Percentiles rank a stretch among this genome's conserved stretches.
These are phyloP conservation scores for Mucor indicus DNA, from an alignment of 371 early-diverging fungal species.

Conservation along the genomic window DNA sequence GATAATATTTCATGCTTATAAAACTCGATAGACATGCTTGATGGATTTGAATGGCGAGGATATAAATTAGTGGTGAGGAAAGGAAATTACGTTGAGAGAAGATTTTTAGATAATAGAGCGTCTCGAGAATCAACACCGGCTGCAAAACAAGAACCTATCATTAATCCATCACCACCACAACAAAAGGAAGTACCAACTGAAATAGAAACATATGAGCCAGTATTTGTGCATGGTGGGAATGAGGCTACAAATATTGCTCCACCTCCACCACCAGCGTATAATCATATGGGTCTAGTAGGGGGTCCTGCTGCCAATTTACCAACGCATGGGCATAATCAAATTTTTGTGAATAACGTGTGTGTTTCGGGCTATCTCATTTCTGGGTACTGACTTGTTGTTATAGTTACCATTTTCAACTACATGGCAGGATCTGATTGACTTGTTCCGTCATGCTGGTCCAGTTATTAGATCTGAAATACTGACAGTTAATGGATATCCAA, in stretches of 20 bases:
- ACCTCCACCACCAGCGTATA: constrained; percentile 18
- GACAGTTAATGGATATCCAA: constrained; percentile 50
- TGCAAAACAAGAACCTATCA: background rate
- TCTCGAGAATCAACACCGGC: constrained; percentile 9
- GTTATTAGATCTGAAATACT: constrained; percentile 56
- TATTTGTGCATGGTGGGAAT: too few relatives aligned
- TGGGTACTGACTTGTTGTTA: background rate
- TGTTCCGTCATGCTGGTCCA: constrained; percentile 61
- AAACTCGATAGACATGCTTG: constrained; percentile 50
- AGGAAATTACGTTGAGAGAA: constrained; percentile 40
- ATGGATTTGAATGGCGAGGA: constrained; percentile 79
- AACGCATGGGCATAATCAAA: constrained; percentile 47
- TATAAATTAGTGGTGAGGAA: constrained; percentile 75
- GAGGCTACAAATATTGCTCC: background rate
- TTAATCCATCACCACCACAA: background rate
- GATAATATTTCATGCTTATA: background rate
- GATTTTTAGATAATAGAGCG: too few relatives aligned
- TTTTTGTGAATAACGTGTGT: constrained; percentile 55
- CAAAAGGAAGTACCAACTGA: background rate
- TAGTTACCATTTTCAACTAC: constrained; percentile 67
- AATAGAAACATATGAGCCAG: too few relatives aligned
- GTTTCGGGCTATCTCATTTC: background rate
- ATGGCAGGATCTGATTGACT: constrained; percentile 61
- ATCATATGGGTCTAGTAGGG: constrained; percentile 26
- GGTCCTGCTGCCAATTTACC: constrained; percentile 44